Conservation (phyloP, 108 stramenopile species). For the Nitzschia sp. region DNA sequence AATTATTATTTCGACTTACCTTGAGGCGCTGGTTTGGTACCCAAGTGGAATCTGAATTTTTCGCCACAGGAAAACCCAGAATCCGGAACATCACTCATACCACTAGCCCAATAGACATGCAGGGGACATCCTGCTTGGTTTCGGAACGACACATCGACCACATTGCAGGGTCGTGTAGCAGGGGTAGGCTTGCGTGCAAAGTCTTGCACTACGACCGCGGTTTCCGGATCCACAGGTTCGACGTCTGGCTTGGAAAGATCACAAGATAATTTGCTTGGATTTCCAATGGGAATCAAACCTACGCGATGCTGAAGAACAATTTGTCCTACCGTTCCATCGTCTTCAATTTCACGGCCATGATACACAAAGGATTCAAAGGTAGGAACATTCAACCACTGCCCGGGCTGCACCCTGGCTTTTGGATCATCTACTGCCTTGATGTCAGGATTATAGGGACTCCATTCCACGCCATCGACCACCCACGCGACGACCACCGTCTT, state of each 20-base stretch:
- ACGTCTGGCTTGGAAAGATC: conserved; percentile 27
- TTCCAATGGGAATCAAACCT: conserved; percentile 44
- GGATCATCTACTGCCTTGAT: conserved; percentile 41
- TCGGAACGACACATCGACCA: conserved; percentile 41
- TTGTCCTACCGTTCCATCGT: conserved; percentile 28
- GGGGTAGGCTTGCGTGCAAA: conserved; percentile 13
- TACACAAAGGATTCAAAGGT: conserved; percentile 46
- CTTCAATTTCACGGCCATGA: conserved; percentile 39
- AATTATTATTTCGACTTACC: no score
- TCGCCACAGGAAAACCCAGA: conserved; percentile 37
- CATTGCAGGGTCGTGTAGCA: conserved; percentile 30
- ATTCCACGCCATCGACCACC: conserved; percentile 41
- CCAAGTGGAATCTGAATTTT: conserved; percentile 52
- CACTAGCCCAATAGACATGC: conserved; percentile 39
- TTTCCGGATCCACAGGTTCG: conserved; percentile 33
- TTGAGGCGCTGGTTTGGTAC: conserved; percentile 37
- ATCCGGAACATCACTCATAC: conserved; percentile 21
- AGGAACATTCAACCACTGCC: conserved; percentile 28
- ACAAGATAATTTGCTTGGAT: conserved; percentile 10
- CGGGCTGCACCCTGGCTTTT: conserved; percentile 35
- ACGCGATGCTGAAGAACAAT: conserved; percentile 50
- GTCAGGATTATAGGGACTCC: conserved; percentile 38
- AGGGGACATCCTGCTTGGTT: conserved; percentile 51
- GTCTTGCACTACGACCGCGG: conserved; percentile 12
- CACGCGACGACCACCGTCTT: conserved; percentile 31